Base-by-base conservation (phyloP, 495 filamentous ascomycete genomes). In the Neurospora sp. region DNA sequence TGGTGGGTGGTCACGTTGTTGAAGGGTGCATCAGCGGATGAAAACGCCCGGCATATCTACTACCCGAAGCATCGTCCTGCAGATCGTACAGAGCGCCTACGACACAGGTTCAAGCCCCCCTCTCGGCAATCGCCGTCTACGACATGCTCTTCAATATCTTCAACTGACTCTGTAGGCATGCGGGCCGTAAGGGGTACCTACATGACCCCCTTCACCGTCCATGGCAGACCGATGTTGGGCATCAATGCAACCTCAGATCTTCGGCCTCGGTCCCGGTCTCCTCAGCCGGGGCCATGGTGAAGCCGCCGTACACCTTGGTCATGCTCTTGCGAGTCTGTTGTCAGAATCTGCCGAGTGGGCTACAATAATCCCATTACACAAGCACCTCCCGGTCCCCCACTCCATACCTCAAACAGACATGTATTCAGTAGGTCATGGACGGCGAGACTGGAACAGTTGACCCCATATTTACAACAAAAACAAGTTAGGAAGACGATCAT, bases 171-270 rank as follows among this genome's bases (percentile, higher is more conserved):
- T 59, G 54, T 66, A 27, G 14, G 14, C 54, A 66, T 66, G 54
- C 54, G 54, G 54, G 54, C 70, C 70, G 27, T 39, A 74, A 41
- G 62, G 42, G 70, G 62, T 48, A 54, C 14, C 73, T 72, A 74
- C 31, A 66, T 66, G 54, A 14, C 70, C 69, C 46, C 11, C 66
- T n/a, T 62, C 69, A 35, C 69, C 39, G 69, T 71, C 27, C 54
- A 35, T 35, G 10, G 27, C 54, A 66, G 54, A 66, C 54, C 27
- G 3, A 37, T 66, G 74, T 74, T 70, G 73, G 70, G 73, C 73
- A 72, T 39, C 73, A 72, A 76, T 62, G 62, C 75, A 31, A 76
- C 75, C 44, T 8, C 42, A 74, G 74, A 76, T 72, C 75, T 72
- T 44, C 70, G 41, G 72, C 70, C 31, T 70, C 73, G 37, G 59